Conservation (phyloP, 805 yeast species). For the Kregervanrija delftensis region DNA sequence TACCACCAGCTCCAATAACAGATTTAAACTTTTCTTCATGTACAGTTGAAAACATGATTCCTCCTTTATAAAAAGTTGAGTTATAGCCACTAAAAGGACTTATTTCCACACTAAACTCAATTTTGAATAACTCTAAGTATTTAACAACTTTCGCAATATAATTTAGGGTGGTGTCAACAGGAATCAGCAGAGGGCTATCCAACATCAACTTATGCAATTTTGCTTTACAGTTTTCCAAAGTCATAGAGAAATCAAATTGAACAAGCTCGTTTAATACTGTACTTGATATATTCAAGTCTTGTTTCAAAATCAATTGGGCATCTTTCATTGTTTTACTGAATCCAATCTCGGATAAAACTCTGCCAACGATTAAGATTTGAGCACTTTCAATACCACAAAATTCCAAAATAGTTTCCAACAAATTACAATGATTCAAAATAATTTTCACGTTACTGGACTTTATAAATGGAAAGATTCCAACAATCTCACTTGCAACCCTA, state of each 20-base stretch:
- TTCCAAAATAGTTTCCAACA: slow-evolving; percentile 70
- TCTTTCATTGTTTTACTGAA: slow-evolving; percentile 59
- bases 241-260: slow-evolving; percentile 68
- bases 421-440: slow-evolving; percentile 73
- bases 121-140: slow-evolving; percentile 51
- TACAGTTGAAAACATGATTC: slow-evolving; percentile 84
- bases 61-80: slow-evolving; percentile 68
- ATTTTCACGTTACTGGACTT: slow-evolving; percentile 48
- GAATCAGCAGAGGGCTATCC: slow-evolving; percentile 57
- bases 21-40: slow-evolving; percentile 48
- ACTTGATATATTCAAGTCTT: slow-evolving; percentile 69
- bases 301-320: slow-evolving; percentile 39
- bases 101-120: slow-evolving; percentile 41
- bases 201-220: slow-evolving; percentile 65
- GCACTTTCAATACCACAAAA: slow-evolving; percentile 76
- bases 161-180: slow-evolving; percentile 55
- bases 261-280: slow-evolving; percentile 79
- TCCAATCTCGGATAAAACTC: slow-evolving; percentile 71
- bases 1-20: slow-evolving; percentile 85
- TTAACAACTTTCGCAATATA: slow-evolving; percentile 56
- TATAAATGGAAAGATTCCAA: slow-evolving; percentile 61
- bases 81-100: slow-evolving; percentile 85
- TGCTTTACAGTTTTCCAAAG: slow-evolving; percentile 55
- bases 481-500: slow-evolving; percentile 71
- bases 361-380: slow-evolving; percentile 60